These are phyloP conservation scores for Brettanomyces sp. DNA, from an alignment of 805 yeast genomes.

Conservation along the genomic window DNA sequence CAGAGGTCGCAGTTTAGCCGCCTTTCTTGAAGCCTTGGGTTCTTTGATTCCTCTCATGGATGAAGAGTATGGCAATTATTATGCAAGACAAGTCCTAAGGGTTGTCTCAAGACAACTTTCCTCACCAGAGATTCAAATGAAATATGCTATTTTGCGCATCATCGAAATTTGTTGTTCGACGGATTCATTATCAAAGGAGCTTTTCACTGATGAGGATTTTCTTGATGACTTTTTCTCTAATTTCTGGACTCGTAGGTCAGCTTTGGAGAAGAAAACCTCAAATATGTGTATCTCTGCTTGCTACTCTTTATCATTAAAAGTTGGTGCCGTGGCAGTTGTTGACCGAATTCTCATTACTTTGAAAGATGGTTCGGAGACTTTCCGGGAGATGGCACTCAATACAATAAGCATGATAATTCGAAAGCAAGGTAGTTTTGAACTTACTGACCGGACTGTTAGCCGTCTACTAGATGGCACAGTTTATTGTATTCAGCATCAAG, in stretches of 20 bases:
- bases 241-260: conserved; percentile 80
- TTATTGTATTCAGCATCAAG: conserved; percentile 75
- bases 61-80: conserved; percentile 68
- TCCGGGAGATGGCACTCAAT: conserved; percentile 70
- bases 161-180: conserved; percentile 58
- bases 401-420: conserved; percentile 50
- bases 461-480: conserved; percentile 72
- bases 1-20: conserved; percentile 69
- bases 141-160: conserved; percentile 58
- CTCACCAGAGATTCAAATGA: conserved; percentile 86
- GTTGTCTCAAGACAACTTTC: conserved; percentile 62
- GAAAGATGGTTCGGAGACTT: conserved; percentile 77
- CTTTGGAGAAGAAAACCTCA: conserved; percentile 52
- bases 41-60: conserved; percentile 80
- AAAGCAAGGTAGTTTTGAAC: conserved; percentile 44
- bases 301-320: conserved; percentile 50
- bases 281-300: conserved; percentile 67
- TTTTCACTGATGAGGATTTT: conserved; percentile 38
- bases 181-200: conserved; percentile 43
- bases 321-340: conserved; percentile 55
- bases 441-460: conserved; percentile 51
- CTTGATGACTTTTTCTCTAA: conserved; percentile 52
- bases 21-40: conserved; percentile 71
- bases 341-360: conserved; percentile 48
- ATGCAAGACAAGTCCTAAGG: conserved; percentile 63